phyloP scores from a whole-genome alignment of 2,329 filamentous ascomycete species.

The Thermothelomyces thermophilus region DNA sequence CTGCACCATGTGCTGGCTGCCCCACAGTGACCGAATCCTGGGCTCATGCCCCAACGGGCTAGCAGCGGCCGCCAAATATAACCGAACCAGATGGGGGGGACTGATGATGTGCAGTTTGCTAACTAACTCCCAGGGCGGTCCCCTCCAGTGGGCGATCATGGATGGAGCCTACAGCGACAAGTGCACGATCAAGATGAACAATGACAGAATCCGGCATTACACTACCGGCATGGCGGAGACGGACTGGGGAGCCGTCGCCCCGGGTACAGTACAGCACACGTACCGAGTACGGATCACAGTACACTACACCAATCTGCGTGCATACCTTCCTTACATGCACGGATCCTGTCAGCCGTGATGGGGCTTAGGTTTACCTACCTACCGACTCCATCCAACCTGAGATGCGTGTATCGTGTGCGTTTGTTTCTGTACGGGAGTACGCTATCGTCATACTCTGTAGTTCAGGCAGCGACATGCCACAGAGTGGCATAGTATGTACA shows the following conservation, averaged over 20 bases:
- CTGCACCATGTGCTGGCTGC: conserved; percentile 18
- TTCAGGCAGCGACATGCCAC: too few species aligned
- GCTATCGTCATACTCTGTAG: too few species aligned
- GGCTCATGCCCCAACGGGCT: conserved; percentile 1
- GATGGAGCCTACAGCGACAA: not conserved
- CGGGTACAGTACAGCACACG: not conserved
- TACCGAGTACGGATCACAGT: too few species aligned
- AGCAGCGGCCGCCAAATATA: not conserved
- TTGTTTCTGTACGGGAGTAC: too few species aligned
- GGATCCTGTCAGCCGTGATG: not conserved
- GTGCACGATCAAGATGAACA: too few species aligned
- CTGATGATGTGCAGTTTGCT: not conserved
- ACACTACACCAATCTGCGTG: too few species aligned
- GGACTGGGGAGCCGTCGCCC: not conserved
- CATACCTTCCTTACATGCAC: too few species aligned
- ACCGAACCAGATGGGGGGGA: conserved; percentile 3
- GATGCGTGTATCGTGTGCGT: too few species aligned
- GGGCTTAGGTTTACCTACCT: not conserved
- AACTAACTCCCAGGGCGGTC: not conserved
- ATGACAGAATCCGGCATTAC: not conserved
- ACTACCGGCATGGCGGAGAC: too few species aligned
- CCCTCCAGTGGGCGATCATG: not conserved
- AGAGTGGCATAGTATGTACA: too few species aligned
- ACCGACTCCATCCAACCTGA: too few species aligned
- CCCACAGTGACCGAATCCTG: conserved; percentile 5